phyloP scores from a whole-genome alignment of 2,329 filamentous ascomycete species.

The Cladosporium sp. region DNA sequence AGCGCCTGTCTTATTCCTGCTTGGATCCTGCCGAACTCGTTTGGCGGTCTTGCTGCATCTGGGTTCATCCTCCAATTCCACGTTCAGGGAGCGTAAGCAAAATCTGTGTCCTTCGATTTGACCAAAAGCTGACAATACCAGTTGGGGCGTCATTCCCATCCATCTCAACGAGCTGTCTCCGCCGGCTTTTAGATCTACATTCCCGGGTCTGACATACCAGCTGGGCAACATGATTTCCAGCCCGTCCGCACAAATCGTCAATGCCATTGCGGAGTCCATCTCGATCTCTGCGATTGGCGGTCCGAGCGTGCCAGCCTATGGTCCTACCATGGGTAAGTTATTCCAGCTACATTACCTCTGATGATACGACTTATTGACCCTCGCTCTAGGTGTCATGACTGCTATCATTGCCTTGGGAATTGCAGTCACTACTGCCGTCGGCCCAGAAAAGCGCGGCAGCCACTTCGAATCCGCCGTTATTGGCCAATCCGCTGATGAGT shows the following conservation, averaged over 20 bases:
- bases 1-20: constrained; percentile 62
- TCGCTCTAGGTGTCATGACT: constrained; percentile 52
- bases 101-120: too few species aligned
- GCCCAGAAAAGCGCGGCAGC: constrained; percentile 68
- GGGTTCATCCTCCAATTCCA: constrained; percentile 69
- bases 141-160: constrained; percentile 64
- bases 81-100: constrained; percentile 46
- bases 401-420: constrained; percentile 72
- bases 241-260: constrained; percentile 71
- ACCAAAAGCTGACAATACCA: not conserved
- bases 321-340: constrained; percentile 57
- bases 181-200: constrained; percentile 63
- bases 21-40: constrained; percentile 62
- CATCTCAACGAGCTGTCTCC: constrained; percentile 71
- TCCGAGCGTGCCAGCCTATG: constrained; percentile 62
- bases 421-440: constrained; percentile 60
- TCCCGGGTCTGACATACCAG: constrained; percentile 68
- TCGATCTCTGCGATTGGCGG: constrained; percentile 51
- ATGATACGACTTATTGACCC: too few species aligned
- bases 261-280: constrained; percentile 62
- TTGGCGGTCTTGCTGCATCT: constrained; percentile 55
- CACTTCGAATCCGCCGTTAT: constrained; percentile 58
- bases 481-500: constrained; percentile 16
- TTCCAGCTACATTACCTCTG: too few species aligned
- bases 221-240: constrained; percentile 70